Base-by-base conservation (phyloP, 1,284 basidiomycete species). In the Tremellales sp. region DNA sequence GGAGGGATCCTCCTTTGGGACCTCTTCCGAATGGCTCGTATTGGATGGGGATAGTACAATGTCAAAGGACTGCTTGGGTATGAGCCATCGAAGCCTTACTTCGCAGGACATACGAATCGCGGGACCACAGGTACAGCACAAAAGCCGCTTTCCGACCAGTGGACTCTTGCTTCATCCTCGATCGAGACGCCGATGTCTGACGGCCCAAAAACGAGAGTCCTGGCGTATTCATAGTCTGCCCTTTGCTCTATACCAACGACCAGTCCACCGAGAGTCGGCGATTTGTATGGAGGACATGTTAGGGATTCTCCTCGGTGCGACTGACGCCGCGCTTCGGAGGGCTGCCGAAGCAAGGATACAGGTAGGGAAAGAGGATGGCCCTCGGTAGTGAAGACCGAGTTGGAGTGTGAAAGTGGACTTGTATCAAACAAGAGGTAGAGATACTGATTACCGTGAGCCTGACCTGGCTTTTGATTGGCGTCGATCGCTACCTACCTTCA, bases 351-450 rank as follows among this genome's bases (percentile, higher is more conserved):
- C 36, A 80, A 74, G 36, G 78, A 59, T 10, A 56, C 66, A 1
- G 79, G 80, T 16, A 95, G 77, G 16, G 77, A 78, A 22, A 97
- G 75, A n/a, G 90, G 79, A 65, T 97, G 93, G 0, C 91, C 92
- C 70, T 97, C 92, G 0, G 92, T 97, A 1, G 89, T 89, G 64
- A 93, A 86, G 2, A 95, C 86, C 53, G 84, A 85, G 40, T 68
- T 66, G 31, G 63, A 51, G 60, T 87, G 83, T 54, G 91, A 82
- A 26, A 90, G 66, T 0, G 78, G 77, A 56, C 90, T 88, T 6
- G 80, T 79, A 60, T 93, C 90, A 61, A 97, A 97, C 19, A 94
- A 77, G 40, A 97, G 78, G 71, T 83, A 95, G 12, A 95, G 78
- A 74, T 95, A 94, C 86, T 94, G 53, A 43, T 25, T 8, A 25